Evolutionary conservation across 306 rosid species (phyloP), one percentile per base, ranked within the genome.

Genomic region (Acacia crassicarpa): DNA sequence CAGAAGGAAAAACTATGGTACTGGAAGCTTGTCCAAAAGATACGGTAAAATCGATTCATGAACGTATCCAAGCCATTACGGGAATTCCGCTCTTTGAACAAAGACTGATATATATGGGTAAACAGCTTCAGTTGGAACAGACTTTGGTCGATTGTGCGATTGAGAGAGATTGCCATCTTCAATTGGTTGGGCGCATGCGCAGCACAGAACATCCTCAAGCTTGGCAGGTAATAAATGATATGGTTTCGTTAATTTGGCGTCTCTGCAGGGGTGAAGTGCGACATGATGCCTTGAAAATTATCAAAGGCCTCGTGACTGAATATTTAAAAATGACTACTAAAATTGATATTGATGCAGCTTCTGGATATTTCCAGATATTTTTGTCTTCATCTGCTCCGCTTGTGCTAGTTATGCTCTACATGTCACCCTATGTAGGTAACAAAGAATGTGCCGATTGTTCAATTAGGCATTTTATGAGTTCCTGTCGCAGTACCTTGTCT

Each of bases 41-140:
- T 38, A 85, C 87, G 0, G 97, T 95, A 72, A 68, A 83, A 83
- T 88, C 90, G 67, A 90, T 95, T 62, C 99, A 85, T 68, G 88
- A 93, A 30, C 87, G 90, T 3, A 86, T 95, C 14, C 87, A 86
- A 7, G 20, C 72, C 5, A 73, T 87, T 62, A 91, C 94, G 5
- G 84, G 94, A 9, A 89, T 95, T 38, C 99, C 98, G 0, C 16
- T 87, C 40, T 80, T 76, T 23, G 97, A 93, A 56, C 98, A 90
- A 82, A 85, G 99, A n/a, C 76, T 95, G n/a, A 91, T 93, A 8
- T 93, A 93, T 66, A 22, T 85, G 4, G 98, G 99, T 1, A 93
- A 86, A 74, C 99, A 93, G 87, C 99, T 95, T 27, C 98, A 88
- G 90, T 85, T 84, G 82, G 97, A 93, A 12, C 94, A 89, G 78